Conservation (phyloP, 2,329 filamentous ascomycete species). For the Botrytis pseudocinerea region DNA sequence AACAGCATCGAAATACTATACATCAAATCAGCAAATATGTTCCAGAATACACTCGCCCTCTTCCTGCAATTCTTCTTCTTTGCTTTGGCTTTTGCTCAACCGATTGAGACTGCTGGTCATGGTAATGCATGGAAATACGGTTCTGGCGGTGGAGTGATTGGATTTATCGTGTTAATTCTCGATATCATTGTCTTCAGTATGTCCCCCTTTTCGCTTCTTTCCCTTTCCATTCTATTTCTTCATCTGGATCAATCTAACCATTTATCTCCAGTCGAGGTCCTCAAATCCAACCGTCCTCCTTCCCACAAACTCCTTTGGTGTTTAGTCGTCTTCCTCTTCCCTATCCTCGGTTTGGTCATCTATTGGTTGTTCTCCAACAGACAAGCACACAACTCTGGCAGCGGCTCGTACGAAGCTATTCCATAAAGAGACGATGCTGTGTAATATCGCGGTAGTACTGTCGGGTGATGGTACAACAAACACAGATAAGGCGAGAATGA, state of each 20-base stretch:
- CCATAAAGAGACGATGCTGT: neutral
- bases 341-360: constrained; percentile 59
- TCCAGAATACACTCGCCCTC: constrained; percentile 40
- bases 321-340: constrained; percentile 64
- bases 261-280: constrained; percentile 56
- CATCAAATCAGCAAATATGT: constrained; percentile 21
- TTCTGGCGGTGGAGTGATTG: constrained; percentile 60
- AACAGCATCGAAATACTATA: neutral
- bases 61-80: constrained; percentile 56
- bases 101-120: constrained; percentile 43
- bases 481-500: neutral
- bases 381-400: constrained; percentile 50
- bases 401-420: constrained; percentile 54
- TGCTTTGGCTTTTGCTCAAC: constrained; percentile 48
- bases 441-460: neutral
- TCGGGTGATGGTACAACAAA: neutral
- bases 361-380: constrained; percentile 67
- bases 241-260: constrained; percentile 2
- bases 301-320: constrained; percentile 62
- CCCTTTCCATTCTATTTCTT: neutral
- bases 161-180: constrained; percentile 61
- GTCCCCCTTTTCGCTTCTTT: constrained; percentile 36
- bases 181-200: constrained; percentile 64
- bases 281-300: constrained; percentile 61
- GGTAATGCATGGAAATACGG: constrained; percentile 58